Conservation (phyloP, 768 basidiomycete species). For the Russula sp. region DNA sequence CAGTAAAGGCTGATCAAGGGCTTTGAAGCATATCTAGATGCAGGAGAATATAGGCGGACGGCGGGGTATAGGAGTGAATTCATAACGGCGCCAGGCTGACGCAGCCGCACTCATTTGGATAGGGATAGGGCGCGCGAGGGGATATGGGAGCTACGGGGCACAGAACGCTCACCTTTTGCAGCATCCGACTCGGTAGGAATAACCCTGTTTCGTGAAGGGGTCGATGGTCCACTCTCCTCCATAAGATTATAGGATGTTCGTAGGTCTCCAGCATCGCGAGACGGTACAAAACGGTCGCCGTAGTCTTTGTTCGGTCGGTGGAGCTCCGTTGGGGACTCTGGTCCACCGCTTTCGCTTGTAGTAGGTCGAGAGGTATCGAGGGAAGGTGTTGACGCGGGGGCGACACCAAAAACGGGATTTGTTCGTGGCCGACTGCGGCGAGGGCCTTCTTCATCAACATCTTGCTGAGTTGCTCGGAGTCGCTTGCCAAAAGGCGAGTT, state of each 20-base stretch:
- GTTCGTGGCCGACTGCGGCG: constrained; percentile 51
- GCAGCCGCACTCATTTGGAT: neutral
- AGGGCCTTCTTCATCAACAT: constrained; percentile 54
- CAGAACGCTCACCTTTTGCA: constrained; percentile 39
- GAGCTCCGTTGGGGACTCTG: constrained; percentile 41
- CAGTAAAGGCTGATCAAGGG: neutral
- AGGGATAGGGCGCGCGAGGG: neutral
- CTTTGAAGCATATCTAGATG: neutral
- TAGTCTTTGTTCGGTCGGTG: constrained; percentile 37
- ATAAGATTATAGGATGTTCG: constrained; percentile 61
- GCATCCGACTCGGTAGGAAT: constrained; percentile 47
- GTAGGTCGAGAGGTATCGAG: constrained; percentile 52
- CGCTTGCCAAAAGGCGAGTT: constrained; percentile 85
- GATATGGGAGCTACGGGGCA: neutral
- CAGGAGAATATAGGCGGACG: neutral
- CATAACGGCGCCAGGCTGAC: neutral
- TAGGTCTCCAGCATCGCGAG: constrained; percentile 56
- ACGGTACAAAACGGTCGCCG: constrained; percentile 63
- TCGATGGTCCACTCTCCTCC: constrained; percentile 44
- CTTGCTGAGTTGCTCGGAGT: constrained; percentile 67
- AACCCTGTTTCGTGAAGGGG: constrained; percentile 42
- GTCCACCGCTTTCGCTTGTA: constrained; percentile 53
- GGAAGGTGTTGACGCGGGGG: constrained; percentile 51
- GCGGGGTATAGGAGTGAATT: neutral
- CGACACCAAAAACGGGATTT: constrained; percentile 53